Conservation (phyloP, 2,329 filamentous ascomycete genomes). For the Talaromyces sp. region DNA sequence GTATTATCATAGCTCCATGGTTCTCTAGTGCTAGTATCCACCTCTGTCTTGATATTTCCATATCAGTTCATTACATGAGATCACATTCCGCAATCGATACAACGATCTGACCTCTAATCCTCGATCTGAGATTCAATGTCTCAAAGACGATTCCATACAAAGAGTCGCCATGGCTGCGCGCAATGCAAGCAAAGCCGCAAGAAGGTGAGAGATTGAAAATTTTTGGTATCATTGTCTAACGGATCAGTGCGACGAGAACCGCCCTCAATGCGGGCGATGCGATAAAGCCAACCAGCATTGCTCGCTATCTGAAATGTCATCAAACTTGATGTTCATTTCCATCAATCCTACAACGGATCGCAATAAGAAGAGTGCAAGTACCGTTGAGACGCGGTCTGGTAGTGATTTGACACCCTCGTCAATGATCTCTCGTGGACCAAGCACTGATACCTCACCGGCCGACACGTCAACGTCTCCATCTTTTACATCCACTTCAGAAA, state of each 20-base stretch:
- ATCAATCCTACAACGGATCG: background rate
- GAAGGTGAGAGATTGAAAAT: background rate
- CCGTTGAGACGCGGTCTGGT: background rate
- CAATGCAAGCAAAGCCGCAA: conserved; percentile 18
- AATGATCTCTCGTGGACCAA: background rate
- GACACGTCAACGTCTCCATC: background rate
- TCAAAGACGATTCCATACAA: conserved; percentile 13
- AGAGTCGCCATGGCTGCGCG: conserved; percentile 14
- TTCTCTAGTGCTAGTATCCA: background rate
- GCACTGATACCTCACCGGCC: background rate
- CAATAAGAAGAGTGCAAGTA: background rate
- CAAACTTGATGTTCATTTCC: conserved; percentile 15
- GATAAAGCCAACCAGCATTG: background rate
- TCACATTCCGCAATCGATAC: background rate
- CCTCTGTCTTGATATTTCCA: background rate
- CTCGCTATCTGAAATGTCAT: conserved; percentile 8
- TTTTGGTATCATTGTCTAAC: background rate
- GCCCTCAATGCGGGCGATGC: conserved; percentile 13
- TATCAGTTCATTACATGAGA: background rate
- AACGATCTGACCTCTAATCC: background rate
- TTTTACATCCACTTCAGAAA: background rate
- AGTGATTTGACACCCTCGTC: background rate
- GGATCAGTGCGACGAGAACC: conserved; percentile 4
- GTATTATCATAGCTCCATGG: background rate
- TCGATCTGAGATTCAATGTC: conserved; percentile 1